These are phyloP conservation scores for Coniochaeta sp. DNA, from an alignment of 2,329 filamentous ascomycete genomes.

Conservation along the genomic window DNA sequence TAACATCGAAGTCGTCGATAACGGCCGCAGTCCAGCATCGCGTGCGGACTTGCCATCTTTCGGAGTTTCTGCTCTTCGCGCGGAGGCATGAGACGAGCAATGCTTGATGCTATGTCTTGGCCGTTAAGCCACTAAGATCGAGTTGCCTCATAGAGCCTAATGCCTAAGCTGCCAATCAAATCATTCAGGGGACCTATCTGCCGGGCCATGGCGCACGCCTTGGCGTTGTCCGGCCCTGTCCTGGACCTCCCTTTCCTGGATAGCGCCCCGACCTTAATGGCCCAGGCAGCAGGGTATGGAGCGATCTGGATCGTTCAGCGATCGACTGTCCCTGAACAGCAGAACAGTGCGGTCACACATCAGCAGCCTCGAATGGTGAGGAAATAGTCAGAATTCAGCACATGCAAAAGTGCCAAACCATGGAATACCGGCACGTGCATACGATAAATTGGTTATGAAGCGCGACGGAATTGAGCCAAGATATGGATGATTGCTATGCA, in stretches of 20 bases:
- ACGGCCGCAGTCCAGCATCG: not conserved
- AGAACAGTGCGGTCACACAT: too few species aligned
- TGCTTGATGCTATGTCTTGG: not conserved
- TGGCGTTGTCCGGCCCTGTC: not conserved
- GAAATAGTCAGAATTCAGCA: too few species aligned
- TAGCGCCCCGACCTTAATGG: not conserved
- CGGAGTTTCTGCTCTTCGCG: not conserved
- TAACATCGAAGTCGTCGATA: not conserved
- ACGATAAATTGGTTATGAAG: too few species aligned
- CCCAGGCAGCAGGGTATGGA: not conserved
- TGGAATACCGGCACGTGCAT: too few species aligned
- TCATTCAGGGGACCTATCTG: not conserved
- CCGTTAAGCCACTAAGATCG: not conserved
- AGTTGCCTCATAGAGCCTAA: not conserved
- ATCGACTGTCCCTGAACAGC: too few species aligned
- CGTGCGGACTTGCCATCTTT: not conserved
- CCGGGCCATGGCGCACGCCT: not conserved
- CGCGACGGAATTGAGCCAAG: too few species aligned
- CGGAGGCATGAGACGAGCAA: not conserved
- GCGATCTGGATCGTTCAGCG: not conserved
- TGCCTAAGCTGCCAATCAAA: not conserved
- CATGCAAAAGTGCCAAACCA: too few species aligned
- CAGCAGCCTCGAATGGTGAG: too few species aligned
- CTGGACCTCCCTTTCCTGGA: conserved; percentile 7
- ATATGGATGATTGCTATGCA: not conserved